Percentiles rank a stretch among this genome's conserved stretches.
These are phyloP conservation scores for Trichoderma sp. DNA, from an alignment of 2,329 filamentous ascomycete species.

Conservation along the genomic window DNA sequence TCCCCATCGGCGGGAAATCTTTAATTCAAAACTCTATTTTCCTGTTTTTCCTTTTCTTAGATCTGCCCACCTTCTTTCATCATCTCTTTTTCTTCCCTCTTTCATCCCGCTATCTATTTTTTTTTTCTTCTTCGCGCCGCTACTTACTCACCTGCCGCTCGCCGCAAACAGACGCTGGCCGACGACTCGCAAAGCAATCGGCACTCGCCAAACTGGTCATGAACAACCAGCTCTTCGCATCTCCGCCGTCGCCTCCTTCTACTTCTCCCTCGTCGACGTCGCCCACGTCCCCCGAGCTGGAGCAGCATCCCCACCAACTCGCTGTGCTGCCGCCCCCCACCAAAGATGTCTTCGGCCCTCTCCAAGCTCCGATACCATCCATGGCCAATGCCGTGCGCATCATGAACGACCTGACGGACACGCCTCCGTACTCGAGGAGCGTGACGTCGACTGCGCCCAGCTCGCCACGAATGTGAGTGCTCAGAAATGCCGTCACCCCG, in stretches of 20 bases:
- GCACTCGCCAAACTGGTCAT: constrained; percentile 49
- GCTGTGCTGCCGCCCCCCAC: constrained; percentile 40
- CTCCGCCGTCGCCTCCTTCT: constrained; percentile 36
- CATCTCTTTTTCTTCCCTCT: background rate
- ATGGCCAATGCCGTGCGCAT: constrained; percentile 46
- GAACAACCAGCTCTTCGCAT: constrained; percentile 44
- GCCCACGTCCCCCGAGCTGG: constrained; percentile 35
- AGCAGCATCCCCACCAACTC: constrained; percentile 38
- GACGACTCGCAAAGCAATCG: constrained; percentile 45
- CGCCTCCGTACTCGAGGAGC: constrained; percentile 59
- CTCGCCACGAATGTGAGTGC: constrained; percentile 59
- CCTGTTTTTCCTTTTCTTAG: background rate
- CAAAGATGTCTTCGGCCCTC: constrained; percentile 35
- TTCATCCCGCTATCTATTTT: background rate
- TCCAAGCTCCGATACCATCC: constrained; percentile 35
- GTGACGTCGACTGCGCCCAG: constrained; percentile 60
- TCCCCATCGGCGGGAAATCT: background rate
- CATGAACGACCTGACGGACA: constrained; percentile 51
- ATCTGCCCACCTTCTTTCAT: background rate
- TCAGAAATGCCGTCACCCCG: background rate
- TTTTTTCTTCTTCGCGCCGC: constrained; percentile 3
- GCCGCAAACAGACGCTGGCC: constrained; percentile 34
- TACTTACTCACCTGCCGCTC: constrained; percentile 14
- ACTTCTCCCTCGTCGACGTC: constrained; percentile 34
- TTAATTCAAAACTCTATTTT: constrained; percentile 2